Evolutionary conservation across 2,329 filamentous ascomycete species (phyloP), one percentile per base, ranked within the genome.

Genomic region (Parascedosporium putredinis): DNA sequence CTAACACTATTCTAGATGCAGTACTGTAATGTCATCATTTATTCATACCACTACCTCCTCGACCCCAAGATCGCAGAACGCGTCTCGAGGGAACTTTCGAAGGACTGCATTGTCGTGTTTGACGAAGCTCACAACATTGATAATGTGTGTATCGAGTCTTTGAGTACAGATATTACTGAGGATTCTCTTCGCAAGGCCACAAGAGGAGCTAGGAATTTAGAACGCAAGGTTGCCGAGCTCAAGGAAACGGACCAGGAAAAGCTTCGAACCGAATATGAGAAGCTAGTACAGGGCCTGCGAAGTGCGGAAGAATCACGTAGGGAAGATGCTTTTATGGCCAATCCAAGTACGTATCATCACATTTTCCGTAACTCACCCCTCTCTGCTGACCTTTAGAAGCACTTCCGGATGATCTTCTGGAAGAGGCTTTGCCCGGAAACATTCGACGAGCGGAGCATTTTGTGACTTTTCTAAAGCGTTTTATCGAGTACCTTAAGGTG

Each of bases 71-170:
- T 98, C 59, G 93, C 93, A 10, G 93, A 98, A 62, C 71, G 91
- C 51, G 90, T 97, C 2, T 97, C 93, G 0, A 89, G 86, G 64
- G 93, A 98, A 60, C 79, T 98, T 9, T 96, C 93, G 0, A 96
- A 96, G 59, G 94, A 98, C 64, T 96, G 90, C 64, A 98, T 98
- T 48, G 88, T 98, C 18, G 93, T 98, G 3, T 98, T 98, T 56
- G 93, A 98, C 61, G 93, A 98, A 66, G 93, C 93, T 12, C 93
- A 98, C 70, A 98, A 98, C 62, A 98, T 98, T 58, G 93, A 98
- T 74, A 98, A 98, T 62, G 93, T 98, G 52, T 98, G 94, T 64
- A 98, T 98, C 57, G 93, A 98, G 62, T 91, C 93, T 2, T 71
- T 97, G 10, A 98, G 93, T 61, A 97, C 95, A 38, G 93, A 98